Percentiles rank a stretch among this genome's conserved stretches.
Conservation (phyloP, 208 protist genomes). For the Naegleria gruberi region DNA sequence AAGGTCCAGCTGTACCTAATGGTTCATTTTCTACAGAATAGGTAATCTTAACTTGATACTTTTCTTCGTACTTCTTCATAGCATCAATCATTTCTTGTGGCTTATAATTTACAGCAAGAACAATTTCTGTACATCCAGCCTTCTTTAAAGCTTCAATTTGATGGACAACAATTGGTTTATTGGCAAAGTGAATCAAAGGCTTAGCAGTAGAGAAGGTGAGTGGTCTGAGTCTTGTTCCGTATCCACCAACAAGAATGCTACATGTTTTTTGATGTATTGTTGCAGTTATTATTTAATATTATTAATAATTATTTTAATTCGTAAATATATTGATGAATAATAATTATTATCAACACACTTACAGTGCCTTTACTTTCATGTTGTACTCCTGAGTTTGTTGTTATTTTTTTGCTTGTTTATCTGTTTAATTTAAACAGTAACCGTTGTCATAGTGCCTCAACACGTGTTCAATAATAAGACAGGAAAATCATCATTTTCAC, state of each 20-base stretch:
- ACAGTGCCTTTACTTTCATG: no score
- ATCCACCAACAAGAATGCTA: constrained; percentile 88
- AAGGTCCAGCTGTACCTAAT: constrained; percentile 93
- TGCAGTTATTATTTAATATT: no score
- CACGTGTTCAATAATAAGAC: no score
- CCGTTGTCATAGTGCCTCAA: no score
- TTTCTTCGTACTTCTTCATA: constrained; percentile 66
- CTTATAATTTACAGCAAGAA: constrained; percentile 91
- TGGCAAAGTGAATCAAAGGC: constrained; percentile 92
- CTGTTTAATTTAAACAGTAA: no score
- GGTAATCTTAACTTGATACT: constrained; percentile 71
- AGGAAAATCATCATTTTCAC: no score
- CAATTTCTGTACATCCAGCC: constrained; percentile 72
- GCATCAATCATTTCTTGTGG: constrained; percentile 84
- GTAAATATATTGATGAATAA: no score
- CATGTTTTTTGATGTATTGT: not conserved
- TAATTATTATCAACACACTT: no score
- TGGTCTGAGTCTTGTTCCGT: constrained; percentile 84
- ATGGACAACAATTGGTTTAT: constrained; percentile 94
- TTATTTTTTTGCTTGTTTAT: no score
- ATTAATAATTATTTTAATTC: no score
- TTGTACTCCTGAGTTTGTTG: no score
- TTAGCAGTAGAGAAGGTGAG: constrained; percentile 92
- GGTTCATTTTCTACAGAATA: constrained; percentile 88
- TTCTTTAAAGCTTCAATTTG: constrained; percentile 90